Conservation (phyloP, 352 stramenopile species). For the Sclerospora graminicola region DNA sequence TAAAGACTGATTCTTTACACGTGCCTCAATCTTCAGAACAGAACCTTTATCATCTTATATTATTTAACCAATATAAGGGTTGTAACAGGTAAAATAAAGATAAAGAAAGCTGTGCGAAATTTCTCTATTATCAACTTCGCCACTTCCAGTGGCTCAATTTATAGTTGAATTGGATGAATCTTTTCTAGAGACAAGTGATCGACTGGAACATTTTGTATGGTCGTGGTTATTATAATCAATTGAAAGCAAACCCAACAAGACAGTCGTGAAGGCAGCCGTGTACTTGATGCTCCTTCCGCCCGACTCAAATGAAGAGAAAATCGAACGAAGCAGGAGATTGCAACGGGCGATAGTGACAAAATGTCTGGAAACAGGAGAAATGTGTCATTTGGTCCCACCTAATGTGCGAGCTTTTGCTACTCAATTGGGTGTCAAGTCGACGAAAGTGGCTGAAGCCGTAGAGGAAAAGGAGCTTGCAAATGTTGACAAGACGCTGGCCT, state of each 20-base stretch:
- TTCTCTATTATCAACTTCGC: conserved; percentile 20
- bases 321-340: conserved; percentile 22
- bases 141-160: conserved; percentile 40
- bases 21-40: no score
- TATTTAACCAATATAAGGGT: no score
- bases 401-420: conserved; percentile 14
- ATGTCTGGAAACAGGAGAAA: conserved; percentile 21
- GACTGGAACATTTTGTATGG: conserved; percentile 42
- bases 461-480: background rate
- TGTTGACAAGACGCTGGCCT: background rate
- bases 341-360: conserved; percentile 37
- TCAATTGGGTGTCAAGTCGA: background rate
- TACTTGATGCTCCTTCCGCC: conserved; percentile 32
- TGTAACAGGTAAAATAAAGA: no score
- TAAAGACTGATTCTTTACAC: no score
- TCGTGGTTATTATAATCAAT: conserved; percentile 33
- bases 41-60: no score
- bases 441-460: background rate
- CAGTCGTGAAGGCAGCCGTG: conserved; percentile 17
- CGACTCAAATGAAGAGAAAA: conserved; percentile 7
- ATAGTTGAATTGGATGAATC: conserved; percentile 34
- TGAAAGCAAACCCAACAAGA: conserved; percentile 8
- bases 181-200: conserved; percentile 21
- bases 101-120: no score
- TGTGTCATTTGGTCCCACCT: conserved; percentile 31